Evolutionary conservation across 331 rosid species (phyloP), one percentile per base, ranked within the genome.

Genomic region (Erythrophleum ivorense): DNA sequence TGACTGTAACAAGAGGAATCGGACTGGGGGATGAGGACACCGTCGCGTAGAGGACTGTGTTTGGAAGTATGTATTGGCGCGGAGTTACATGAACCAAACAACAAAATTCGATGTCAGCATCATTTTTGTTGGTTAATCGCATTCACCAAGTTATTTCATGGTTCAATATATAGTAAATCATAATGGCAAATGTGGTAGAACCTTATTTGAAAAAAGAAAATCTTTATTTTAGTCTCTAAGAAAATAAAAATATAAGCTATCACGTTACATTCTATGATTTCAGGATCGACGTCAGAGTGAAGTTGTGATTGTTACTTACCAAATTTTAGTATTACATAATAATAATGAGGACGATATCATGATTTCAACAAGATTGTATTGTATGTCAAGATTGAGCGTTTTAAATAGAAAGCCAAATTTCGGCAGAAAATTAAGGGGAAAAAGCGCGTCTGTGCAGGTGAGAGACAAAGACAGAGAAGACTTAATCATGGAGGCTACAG

Each of bases 401-500:
- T 6, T 6, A 45, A 45, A 8, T 3, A 9, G 15, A 40, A 67
- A 84, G 63, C 76, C 75, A 77, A 81, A 78, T 52, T 73, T 65
- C 59, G 75, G 77, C 66, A 64, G 64, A 57, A 7, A 69, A 72
- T 70, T 15, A 67, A 74, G 68, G 76, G 73, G 29, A 31, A 49
- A 80, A 85, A n/a, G 71, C 10, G 48, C 68, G 66, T 76, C 58
- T 34, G 54, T 19, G 43, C 18, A 38, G 2, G 69, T 5, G 48
- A 62, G 71, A 59, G 67, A 66, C 81, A 73, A 76, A 54, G 16
- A 29, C 9, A 43, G 48, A 43, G 48, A 43, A 43, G 48, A 41
- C 67, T 43, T 70, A 79, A 87, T 84, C 76, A 82, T 89, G 80
- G 80, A 82, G 78, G 77, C 74, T 13, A 77, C 66, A 76, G 77